A percentile compares a stretch with the other conserved stretches of the same genome.
Evolutionary conservation across 2,329 filamentous ascomycete genomes (phyloP).

Genomic region (Aspergillus intermedius): DNA sequence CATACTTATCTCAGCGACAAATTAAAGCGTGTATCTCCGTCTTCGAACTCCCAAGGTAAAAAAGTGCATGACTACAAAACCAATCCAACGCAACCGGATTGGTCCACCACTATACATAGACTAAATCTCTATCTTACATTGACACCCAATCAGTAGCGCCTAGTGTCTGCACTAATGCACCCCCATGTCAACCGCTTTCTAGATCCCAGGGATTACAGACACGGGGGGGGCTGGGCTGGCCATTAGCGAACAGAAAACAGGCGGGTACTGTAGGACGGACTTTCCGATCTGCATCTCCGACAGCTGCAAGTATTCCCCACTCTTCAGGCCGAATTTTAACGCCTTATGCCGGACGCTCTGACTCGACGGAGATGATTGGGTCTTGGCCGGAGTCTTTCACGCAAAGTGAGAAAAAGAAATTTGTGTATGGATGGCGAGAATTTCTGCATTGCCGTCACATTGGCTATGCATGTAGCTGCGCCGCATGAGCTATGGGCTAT

Average conservation of each 20-base stretch:
- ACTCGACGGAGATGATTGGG: too few species aligned
- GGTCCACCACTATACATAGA: constrained; percentile 2
- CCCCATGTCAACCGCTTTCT: constrained; percentile 5
- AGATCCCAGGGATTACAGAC: constrained; percentile 7
- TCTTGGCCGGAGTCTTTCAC: too few species aligned
- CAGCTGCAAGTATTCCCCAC: constrained; percentile 11
- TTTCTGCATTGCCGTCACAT: too few species aligned
- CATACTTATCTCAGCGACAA: constrained; percentile 25
- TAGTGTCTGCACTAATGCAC: constrained; percentile 20
- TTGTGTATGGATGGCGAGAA: too few species aligned
- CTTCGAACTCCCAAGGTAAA: constrained; percentile 19
- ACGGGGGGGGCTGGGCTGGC: constrained; percentile 1
- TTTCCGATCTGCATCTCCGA: constrained; percentile 19
- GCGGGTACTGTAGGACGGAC: constrained; percentile 9
- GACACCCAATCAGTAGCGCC: constrained; percentile 19
- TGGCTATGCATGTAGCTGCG: too few species aligned
- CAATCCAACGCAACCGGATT: neutral
- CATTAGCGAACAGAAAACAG: constrained; percentile 5
- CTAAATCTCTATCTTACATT: constrained; percentile 17
- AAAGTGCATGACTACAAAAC: constrained; percentile 10
- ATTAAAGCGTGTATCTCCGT: constrained; percentile 20
- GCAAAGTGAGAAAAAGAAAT: too few species aligned
- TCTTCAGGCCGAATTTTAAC: neutral
- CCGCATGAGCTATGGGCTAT: too few species aligned
- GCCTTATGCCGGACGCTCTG: neutral